phyloP scores from a whole-genome alignment of 768 basidiomycete genomes.

The Chalciporus sphaerocephalus region DNA sequence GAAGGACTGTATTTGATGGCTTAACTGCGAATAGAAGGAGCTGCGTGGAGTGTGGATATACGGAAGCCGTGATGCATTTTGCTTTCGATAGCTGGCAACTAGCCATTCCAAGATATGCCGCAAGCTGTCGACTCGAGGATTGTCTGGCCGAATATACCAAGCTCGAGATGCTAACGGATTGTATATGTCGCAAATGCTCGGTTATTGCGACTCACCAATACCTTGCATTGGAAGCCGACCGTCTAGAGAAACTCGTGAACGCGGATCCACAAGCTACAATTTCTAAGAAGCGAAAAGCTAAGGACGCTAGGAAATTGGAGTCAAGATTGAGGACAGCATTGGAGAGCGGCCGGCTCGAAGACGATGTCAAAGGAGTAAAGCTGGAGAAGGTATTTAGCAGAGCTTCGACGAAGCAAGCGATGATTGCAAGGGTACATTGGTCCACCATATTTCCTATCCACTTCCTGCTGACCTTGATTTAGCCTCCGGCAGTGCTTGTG shows the following conservation, averaged over 20 bases:
- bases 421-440: constrained; percentile 76
- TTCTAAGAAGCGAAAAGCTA: constrained; percentile 72
- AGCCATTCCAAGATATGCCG: constrained; percentile 56
- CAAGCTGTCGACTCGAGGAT: constrained; percentile 68
- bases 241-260: constrained; percentile 39
- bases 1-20: constrained; percentile 81
- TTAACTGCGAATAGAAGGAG: constrained; percentile 86
- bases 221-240: constrained; percentile 58
- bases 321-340: constrained; percentile 57
- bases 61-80: constrained; percentile 91
- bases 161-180: constrained; percentile 84
- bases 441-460: neutral
- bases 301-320: constrained; percentile 67
- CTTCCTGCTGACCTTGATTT: constrained; percentile 14
- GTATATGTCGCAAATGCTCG: constrained; percentile 89
- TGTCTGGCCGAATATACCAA: constrained; percentile 87
- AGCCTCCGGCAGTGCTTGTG: constrained; percentile 84
- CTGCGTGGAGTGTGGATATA: constrained; percentile 87
- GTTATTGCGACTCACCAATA: constrained; percentile 69
- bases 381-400: constrained; percentile 73
- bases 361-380: constrained; percentile 75
- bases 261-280: constrained; percentile 45
- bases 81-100: constrained; percentile 83
- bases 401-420: constrained; percentile 84
- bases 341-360: constrained; percentile 74